Conservation (phyloP, 163 green algal genomes). For the Scenedesmus sp. region DNA sequence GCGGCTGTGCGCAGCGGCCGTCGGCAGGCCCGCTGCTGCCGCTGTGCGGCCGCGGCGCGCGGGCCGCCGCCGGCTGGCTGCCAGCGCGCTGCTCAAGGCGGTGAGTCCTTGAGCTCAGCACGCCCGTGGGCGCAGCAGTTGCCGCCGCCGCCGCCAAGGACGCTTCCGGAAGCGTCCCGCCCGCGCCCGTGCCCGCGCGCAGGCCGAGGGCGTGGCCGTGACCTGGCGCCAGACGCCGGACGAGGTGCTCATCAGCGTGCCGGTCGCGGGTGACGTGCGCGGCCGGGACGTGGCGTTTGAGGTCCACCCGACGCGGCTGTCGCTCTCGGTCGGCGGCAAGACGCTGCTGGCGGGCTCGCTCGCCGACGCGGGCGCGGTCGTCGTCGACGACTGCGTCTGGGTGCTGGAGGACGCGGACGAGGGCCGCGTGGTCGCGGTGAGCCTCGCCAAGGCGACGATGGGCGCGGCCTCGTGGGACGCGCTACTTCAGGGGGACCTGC, state of each 20-base stretch:
- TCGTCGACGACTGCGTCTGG: slow-evolving; percentile 62
- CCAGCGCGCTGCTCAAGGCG: slow-evolving; percentile 11
- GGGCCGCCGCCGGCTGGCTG: neutral
- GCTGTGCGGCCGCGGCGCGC: neutral
- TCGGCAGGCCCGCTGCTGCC: too few relatives aligned
- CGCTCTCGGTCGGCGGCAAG: slow-evolving; percentile 29
- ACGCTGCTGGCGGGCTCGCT: slow-evolving; percentile 54
- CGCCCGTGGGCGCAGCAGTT: neutral
- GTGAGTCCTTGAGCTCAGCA: neutral
- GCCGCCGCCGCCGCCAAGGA: too few relatives aligned
- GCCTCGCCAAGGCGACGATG: slow-evolving; percentile 57
- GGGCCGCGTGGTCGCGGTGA: slow-evolving; percentile 51
- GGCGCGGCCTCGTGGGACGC: slow-evolving; percentile 60
- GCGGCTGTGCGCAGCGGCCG: too few relatives aligned
- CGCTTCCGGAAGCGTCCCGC: too few relatives aligned
- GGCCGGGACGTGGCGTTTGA: slow-evolving; percentile 57
- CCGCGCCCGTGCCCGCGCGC: too few relatives aligned
- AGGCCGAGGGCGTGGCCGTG: slow-evolving; percentile 28
- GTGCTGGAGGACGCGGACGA: slow-evolving; percentile 54
- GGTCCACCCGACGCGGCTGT: slow-evolving; percentile 60
- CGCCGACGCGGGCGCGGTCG: slow-evolving; percentile 48
- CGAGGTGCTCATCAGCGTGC: slow-evolving; percentile 55
- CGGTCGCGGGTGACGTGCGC: slow-evolving; percentile 46
- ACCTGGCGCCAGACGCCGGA: slow-evolving; percentile 55
- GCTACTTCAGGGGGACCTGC: slow-evolving; percentile 58